Evolutionary conservation across 768 basidiomycete species (phyloP), one percentile per base, ranked within the genome.

Genomic region (Phlegmacium glaucopus): DNA sequence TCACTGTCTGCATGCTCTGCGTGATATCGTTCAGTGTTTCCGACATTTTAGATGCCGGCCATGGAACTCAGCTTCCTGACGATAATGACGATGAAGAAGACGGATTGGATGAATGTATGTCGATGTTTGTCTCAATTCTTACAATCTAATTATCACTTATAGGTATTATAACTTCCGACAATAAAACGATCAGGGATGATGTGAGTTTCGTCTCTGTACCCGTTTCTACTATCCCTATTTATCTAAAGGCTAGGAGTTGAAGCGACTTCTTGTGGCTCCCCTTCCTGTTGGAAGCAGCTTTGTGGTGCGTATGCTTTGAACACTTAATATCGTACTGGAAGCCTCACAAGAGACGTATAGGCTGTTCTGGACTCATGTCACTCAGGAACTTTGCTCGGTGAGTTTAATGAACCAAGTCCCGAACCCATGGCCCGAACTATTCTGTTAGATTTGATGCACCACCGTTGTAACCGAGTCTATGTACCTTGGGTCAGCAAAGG

Each of bases 41-140:
- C 4, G 10, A 30, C 22, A 18, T 4, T 26, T 9, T 30, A 74
- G 72, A 76, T 53, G 72, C 79, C 0, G 80, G 80, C 0, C 80
- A 82, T 52, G 73, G 72, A 0, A 52, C 55, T 10, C 80, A 82
- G 50, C 61, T 72, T 6, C 51, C 66, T 2, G 76, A 73, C 18
- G 48, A 60, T 13, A 65, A 78, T 49, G 61, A 66, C 8, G 72
- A 63, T 1, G 79, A 82, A 50, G 65, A 72, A 16, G 80, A 82
- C 50, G 72, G 77, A 2, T 59, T 68, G 46, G 79, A 82, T 40
- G 80, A 82, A 63, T 74, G 80, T 79, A 30, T 16, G 68, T 54
- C 12, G 10, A 15, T 7, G 17, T 38, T 41, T 12, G 1, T 4
- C 17, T 1, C 15, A 4, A 34, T 29, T 41, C 18, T 13, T 13